Conservation (phyloP, 768 basidiomycete species). For the Trametes maxima region DNA sequence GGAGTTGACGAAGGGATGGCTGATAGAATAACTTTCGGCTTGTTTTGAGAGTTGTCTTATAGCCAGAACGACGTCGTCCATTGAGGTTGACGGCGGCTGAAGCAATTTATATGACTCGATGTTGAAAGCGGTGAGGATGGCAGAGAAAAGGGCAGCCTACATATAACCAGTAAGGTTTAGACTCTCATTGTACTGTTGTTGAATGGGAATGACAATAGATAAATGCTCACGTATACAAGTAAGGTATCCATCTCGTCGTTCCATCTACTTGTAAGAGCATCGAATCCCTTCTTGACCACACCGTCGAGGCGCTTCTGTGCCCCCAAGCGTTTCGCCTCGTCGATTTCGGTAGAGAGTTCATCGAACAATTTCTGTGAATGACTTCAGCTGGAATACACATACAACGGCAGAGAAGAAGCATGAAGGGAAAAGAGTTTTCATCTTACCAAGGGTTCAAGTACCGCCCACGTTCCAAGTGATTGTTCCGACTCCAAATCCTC, state of each 20-base stretch:
- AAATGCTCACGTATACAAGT: neutral
- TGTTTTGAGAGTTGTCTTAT: slow-evolving; percentile 4
- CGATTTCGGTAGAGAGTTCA: too few species aligned
- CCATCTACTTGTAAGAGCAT: neutral
- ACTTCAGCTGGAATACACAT: too few species aligned
- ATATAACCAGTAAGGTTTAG: neutral
- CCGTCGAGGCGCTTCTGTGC: neutral
- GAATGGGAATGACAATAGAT: neutral
- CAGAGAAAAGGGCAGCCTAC: slow-evolving; percentile 18
- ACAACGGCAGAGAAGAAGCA: too few species aligned
- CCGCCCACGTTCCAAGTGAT: too few species aligned
- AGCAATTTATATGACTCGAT: slow-evolving; percentile 15
- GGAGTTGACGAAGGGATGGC: neutral
- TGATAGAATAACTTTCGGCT: neutral
- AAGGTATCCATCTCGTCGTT: neutral
- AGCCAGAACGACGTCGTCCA: neutral
- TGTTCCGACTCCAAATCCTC: too few species aligned
- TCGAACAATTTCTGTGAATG: too few species aligned
- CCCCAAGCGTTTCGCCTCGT: too few species aligned
- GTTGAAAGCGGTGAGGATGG: slow-evolving; percentile 11
- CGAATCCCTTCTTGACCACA: neutral
- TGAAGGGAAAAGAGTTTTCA: too few species aligned
- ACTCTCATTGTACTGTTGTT: neutral
- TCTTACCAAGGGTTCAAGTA: too few species aligned
- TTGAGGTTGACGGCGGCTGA: neutral